phyloP scores from a whole-genome alignment of 164 flowering plant genomes.

The Macadamia tetraphylla region DNA sequence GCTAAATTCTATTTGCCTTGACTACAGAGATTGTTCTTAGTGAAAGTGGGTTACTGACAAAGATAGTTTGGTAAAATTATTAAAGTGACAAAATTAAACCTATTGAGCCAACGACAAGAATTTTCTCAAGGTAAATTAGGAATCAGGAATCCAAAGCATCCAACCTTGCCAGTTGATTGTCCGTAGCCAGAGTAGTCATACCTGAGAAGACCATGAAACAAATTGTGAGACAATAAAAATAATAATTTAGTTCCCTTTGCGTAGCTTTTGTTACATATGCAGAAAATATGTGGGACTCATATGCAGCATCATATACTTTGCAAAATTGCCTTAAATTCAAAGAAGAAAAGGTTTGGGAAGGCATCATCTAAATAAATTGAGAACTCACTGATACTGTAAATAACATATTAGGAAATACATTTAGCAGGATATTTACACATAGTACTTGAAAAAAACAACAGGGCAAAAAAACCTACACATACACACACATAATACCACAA shows the following conservation, averaged over 20 bases:
- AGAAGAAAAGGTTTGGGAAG: neutral
- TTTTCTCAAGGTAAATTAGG: neutral
- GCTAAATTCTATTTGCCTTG: too few relatives aligned
- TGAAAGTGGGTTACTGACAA: neutral
- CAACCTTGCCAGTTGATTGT: slow-evolving; percentile 82
- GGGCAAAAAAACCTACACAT: neutral
- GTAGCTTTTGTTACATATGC: too few relatives aligned
- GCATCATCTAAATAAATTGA: neutral
- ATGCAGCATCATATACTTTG: too few relatives aligned
- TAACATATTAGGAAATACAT: neutral
- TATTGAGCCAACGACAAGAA: neutral
- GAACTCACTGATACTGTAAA: neutral
- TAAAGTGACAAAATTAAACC: neutral
- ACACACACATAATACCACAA: neutral
- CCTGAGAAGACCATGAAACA: slow-evolving; percentile 26
- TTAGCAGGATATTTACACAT: too few relatives aligned
- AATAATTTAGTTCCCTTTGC: too few relatives aligned
- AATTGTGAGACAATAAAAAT: neutral
- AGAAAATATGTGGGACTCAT: too few relatives aligned
- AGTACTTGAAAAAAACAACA: neutral
- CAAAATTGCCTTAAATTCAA: too few relatives aligned
- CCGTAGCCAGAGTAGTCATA: slow-evolving; percentile 93
- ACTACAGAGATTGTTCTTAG: too few relatives aligned
- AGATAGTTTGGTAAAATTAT: neutral
- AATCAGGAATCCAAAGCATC: slow-evolving; percentile 14